Evolutionary conservation across 495 filamentous ascomycete genomes (phyloP), one percentile per base, ranked within the genome.

Genomic region (Astrocystis sublimbata): DNA sequence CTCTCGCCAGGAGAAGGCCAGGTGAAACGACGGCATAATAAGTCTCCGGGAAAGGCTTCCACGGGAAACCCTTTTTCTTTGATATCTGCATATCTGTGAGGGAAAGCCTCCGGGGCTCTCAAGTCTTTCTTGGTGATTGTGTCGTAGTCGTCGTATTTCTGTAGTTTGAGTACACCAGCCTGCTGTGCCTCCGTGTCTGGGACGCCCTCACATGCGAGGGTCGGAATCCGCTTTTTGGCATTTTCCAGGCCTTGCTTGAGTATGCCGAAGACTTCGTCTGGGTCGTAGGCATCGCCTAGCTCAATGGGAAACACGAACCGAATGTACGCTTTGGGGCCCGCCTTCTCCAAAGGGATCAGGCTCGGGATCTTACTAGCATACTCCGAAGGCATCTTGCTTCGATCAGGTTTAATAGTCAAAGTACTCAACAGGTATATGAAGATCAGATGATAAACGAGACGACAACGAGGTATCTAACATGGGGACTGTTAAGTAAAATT

Each of bases 281-380:
- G 19, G 23, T 73, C 63, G 33, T 63, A 67, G 21, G 41, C 35
- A 3, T 63, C 40, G 13, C 60, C 26, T 17, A 67, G 26, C 46
- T 75, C 67, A n/a, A 76, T 65, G 9, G 69, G 71, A 26, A 73
- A 75, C 13, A 75, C 52, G 42, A 70, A 66, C 8, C 74, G 72
- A 6, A 76, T 63, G 41, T 70, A 76, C 19, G 67, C 72, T 42
- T 76, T 75, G 6, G 72, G 74, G 1, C 74, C 74, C 36, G 74
- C 74, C 35, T 71, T 71, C 60, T 76, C 72, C 47, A 76, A 40
- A 17, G 69, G 55, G 6, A 71, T 76, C 13, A 72, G 64, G 49
- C 61, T 51, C 28, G 57, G 65, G 43, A 70, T 58, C 12, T 50
- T 56, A 23, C 46, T 57, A n/a, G 56, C 64, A 17, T 65, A 58